phyloP scores from a whole-genome alignment of 768 basidiomycete genomes.

The Daedaleopsis sinensis region DNA sequence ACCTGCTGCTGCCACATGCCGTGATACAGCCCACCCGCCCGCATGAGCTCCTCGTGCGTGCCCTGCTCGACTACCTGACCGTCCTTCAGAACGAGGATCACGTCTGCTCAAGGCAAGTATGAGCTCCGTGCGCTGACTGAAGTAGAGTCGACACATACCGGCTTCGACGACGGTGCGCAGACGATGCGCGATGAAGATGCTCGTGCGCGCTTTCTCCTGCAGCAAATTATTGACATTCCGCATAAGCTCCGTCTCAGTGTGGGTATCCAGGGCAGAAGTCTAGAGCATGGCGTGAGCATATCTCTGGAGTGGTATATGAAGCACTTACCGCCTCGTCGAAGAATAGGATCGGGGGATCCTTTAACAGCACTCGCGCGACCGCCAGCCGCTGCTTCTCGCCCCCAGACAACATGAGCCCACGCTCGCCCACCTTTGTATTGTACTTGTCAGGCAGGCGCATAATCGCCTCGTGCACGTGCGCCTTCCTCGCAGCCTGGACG shows the following conservation, averaged over 20 bases:
- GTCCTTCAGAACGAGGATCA: constrained; percentile 93
- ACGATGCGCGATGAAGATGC: constrained; percentile 96
- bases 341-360: constrained; percentile 95
- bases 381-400: constrained; percentile 98
- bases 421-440: constrained; percentile 89
- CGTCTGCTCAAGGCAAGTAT: constrained; percentile 48
- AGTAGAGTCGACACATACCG: constrained; percentile 44
- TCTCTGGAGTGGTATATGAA: not conserved
- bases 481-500: constrained; percentile 77
- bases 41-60: constrained; percentile 86
- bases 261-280: constrained; percentile 96
- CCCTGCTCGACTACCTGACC: constrained; percentile 92
- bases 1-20: constrained; percentile 86
- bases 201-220: constrained; percentile 79
- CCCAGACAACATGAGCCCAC: constrained; percentile 97
- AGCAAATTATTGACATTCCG: constrained; percentile 85
- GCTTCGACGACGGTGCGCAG: constrained; percentile 89
- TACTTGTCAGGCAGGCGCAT: constrained; percentile 84
- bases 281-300: constrained; percentile 31
- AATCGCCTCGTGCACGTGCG: constrained; percentile 85
- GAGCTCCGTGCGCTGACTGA: not conserved
- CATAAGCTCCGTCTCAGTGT: constrained; percentile 95
- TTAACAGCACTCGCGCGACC: constrained; percentile 88
- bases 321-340: constrained; percentile 94
- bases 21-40: constrained; percentile 67